A percentile compares a stretch with the other conserved stretches of the same genome.
Conservation (phyloP, 2,329 filamentous ascomycete genomes). For the Ophiostoma ips region DNA sequence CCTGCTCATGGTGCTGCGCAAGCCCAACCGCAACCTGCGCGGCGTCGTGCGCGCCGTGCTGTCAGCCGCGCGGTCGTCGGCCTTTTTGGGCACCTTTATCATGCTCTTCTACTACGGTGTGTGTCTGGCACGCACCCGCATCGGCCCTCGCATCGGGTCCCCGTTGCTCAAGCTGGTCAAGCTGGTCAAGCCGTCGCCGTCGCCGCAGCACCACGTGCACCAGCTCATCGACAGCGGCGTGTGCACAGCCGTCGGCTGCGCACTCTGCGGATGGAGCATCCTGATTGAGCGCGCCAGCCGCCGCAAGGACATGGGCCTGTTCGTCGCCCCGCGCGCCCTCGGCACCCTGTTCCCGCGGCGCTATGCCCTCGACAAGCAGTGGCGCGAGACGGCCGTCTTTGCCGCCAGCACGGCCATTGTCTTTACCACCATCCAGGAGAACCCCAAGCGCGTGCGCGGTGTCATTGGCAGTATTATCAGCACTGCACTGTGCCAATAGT, state of each 20-base stretch:
- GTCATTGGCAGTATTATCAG: slow-evolving; percentile 49
- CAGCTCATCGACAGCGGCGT: slow-evolving; percentile 47
- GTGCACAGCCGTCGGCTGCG: slow-evolving; percentile 58
- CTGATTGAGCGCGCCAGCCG: slow-evolving; percentile 53
- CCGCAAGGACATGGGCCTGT: slow-evolving; percentile 63
- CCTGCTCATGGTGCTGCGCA: slow-evolving; percentile 43
- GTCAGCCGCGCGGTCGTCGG: slow-evolving; percentile 45
- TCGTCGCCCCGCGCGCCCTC: slow-evolving; percentile 65
- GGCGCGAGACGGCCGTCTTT: slow-evolving; percentile 53
- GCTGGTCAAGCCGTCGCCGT: not conserved
- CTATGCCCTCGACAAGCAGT: slow-evolving; percentile 49
- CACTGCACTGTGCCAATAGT: slow-evolving; percentile 26
- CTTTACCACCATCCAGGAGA: slow-evolving; percentile 52
- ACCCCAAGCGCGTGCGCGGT: slow-evolving; percentile 48
- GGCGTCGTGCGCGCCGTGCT: slow-evolving; percentile 26
- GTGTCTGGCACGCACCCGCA: slow-evolving; percentile 58
- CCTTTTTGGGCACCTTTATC: slow-evolving; percentile 67
- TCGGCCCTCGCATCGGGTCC: slow-evolving; percentile 48
- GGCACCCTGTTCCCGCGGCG: slow-evolving; percentile 60
- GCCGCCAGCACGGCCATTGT: slow-evolving; percentile 54
- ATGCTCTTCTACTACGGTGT: slow-evolving; percentile 74
- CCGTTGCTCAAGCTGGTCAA: not conserved
- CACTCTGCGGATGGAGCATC: slow-evolving; percentile 71
- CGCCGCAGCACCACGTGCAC: slow-evolving; percentile 18
- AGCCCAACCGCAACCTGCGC: slow-evolving; percentile 22